Evolutionary conservation across 805 yeast species (phyloP).

Genomic region (Hanseniaspora occidentalis): DNA sequence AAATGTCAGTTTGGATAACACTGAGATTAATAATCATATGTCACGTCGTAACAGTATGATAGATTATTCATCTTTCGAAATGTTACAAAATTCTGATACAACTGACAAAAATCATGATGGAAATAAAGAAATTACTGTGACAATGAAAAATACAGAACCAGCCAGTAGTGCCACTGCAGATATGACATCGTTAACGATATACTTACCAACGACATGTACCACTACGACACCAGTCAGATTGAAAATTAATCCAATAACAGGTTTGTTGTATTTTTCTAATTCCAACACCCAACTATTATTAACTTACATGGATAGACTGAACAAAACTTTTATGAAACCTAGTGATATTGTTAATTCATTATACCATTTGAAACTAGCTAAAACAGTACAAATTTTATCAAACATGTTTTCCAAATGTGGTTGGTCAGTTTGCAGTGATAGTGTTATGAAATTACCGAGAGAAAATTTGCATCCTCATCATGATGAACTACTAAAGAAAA

Average conservation of each 20-base stretch:
- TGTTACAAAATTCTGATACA: neutral
- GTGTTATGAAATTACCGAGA: slow-evolving; percentile 1
- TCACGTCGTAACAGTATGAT: too few relatives aligned
- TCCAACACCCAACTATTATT: slow-evolving; percentile 14
- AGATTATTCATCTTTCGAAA: neutral
- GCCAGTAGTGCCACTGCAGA: neutral
- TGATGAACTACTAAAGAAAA: slow-evolving; percentile 1
- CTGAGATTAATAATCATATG: neutral
- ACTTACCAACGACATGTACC: slow-evolving; percentile 23
- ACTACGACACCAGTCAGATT: slow-evolving; percentile 21
- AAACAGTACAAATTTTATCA: slow-evolving; percentile 18
- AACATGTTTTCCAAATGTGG: slow-evolving; percentile 26
- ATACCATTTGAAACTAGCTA: slow-evolving; percentile 21
- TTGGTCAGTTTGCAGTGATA: slow-evolving; percentile 14
- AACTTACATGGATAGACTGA: slow-evolving; percentile 17
- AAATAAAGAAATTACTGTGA: too few relatives aligned
- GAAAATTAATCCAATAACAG: slow-evolving; percentile 22
- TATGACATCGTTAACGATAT: slow-evolving; percentile 16
- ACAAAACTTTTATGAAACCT: slow-evolving; percentile 15
- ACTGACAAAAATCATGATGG: too few relatives aligned
- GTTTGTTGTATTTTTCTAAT: slow-evolving; percentile 22
- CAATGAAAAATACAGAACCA: too few relatives aligned
- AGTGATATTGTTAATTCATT: slow-evolving; percentile 18
- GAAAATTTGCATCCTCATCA: slow-evolving; percentile 1
- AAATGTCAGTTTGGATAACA: too few relatives aligned